Evolutionary conservation across 768 basidiomycete species (phyloP).

Genomic region (Kwoniella botswanensis): DNA sequence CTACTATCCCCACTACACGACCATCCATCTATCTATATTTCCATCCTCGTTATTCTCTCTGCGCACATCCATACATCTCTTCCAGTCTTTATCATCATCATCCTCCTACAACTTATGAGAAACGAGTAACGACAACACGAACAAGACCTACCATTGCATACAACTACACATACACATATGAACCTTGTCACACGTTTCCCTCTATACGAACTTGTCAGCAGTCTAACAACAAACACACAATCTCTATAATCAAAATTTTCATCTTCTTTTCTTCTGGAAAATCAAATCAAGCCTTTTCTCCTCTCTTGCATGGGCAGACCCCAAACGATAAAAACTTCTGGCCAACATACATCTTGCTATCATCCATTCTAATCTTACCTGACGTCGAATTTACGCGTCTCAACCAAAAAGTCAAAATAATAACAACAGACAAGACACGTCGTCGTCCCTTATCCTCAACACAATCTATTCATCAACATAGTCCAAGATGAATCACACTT

Average conservation of each 20-base stretch:
- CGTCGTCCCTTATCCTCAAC: background rate
- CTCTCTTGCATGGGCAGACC: constrained; percentile 1
- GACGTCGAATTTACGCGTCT: constrained; percentile 3
- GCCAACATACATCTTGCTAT: background rate
- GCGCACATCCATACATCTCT: background rate
- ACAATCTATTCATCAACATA: background rate
- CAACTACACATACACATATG: constrained; percentile 1
- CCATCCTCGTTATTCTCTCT: background rate
- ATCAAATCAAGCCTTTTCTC: constrained; percentile 1
- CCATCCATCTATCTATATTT: background rate
- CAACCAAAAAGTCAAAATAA: background rate
- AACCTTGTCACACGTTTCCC: background rate
- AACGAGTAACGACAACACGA: constrained; percentile 18
- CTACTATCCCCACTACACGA: background rate
- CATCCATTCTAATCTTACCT: background rate
- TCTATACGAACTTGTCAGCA: background rate
- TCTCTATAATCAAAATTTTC: background rate
- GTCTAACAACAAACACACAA: background rate
- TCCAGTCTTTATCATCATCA: constrained; percentile 6
- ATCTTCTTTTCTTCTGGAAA: background rate
- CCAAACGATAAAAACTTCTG: background rate
- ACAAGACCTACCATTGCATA: background rate
- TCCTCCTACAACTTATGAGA: background rate
- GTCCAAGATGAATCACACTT: constrained; percentile 16
- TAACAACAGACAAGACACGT: background rate